Evolutionary conservation across 805 yeast genomes (phyloP).

Genomic region (Candida pseudoglaebosa): DNA sequence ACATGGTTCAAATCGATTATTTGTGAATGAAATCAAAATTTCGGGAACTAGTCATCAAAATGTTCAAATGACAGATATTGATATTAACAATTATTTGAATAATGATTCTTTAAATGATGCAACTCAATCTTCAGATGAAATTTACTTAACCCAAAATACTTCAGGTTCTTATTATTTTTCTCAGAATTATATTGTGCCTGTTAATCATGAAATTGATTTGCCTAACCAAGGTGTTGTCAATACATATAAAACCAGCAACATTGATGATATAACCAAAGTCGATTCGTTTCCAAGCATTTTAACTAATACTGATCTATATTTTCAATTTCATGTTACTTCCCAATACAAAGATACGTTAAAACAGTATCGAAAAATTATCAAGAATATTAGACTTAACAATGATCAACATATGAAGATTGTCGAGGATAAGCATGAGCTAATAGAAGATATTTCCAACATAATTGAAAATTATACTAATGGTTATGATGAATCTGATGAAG

Average conservation of each 20-base stretch:
- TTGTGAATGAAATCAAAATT: constrained; percentile 38
- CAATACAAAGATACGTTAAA: constrained; percentile 25
- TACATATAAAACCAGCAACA: constrained; percentile 7
- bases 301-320: constrained; percentile 6
- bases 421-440: constrained; percentile 32
- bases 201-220: background rate
- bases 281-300: constrained; percentile 30
- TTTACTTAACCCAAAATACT: background rate
- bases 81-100: constrained; percentile 8
- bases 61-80: constrained; percentile 8
- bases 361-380: constrained; percentile 20
- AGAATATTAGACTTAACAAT: constrained; percentile 11
- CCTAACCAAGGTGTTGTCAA: constrained; percentile 1
- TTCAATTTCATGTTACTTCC: constrained; percentile 24
- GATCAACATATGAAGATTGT: constrained; percentile 14
- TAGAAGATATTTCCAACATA: constrained; percentile 30
- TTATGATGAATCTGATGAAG: constrained; percentile 29
- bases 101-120: background rate
- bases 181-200: constrained; percentile 10
- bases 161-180: constrained; percentile 7
- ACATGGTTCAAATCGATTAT: constrained; percentile 42
- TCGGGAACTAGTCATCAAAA: constrained; percentile 6
- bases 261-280: constrained; percentile 19
- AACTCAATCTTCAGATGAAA: background rate
- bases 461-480: constrained; percentile 30